Evolutionary conservation across 2,329 filamentous ascomycete species (phyloP).

Genomic region (Intubia oerlemansii): DNA sequence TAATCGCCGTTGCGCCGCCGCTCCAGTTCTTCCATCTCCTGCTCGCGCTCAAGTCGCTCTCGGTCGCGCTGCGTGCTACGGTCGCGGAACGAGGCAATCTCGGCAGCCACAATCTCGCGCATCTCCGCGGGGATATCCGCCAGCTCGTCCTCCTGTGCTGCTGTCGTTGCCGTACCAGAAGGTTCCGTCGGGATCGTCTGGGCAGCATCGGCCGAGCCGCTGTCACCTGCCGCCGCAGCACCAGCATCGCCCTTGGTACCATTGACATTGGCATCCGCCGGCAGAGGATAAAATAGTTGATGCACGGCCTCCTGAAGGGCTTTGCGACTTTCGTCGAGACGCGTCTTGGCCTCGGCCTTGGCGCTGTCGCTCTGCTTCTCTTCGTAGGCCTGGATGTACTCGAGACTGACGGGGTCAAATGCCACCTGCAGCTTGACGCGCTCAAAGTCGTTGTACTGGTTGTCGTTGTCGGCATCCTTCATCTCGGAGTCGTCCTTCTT

Average conservation of each 20-base stretch:
- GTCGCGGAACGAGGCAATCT: slow-evolving; percentile 88
- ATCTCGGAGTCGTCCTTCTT: too few species aligned
- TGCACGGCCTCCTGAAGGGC: slow-evolving; percentile 47
- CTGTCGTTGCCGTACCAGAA: too few species aligned
- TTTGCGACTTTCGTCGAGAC: slow-evolving; percentile 46
- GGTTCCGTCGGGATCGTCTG: not conserved
- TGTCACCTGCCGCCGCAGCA: too few species aligned
- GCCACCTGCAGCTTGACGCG: slow-evolving; percentile 52
- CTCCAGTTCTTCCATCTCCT: slow-evolving; percentile 79
- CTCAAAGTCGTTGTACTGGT: slow-evolving; percentile 33
- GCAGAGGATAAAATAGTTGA: slow-evolving; percentile 49
- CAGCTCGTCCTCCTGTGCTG: slow-evolving; percentile 69
- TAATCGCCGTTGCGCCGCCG: slow-evolving; percentile 45
- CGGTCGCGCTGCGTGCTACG: slow-evolving; percentile 73
- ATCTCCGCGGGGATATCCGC: slow-evolving; percentile 91
- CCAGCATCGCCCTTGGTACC: too few species aligned
- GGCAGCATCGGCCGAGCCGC: not conserved
- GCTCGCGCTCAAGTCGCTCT: slow-evolving; percentile 70
- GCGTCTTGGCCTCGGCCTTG: slow-evolving; percentile 41
- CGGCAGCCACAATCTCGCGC: slow-evolving; percentile 81
- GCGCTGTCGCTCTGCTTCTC: slow-evolving; percentile 42
- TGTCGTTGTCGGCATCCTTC: slow-evolving; percentile 17
- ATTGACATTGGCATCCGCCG: too few species aligned
- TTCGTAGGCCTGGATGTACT: slow-evolving; percentile 69
- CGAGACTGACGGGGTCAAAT: slow-evolving; percentile 63